Percentiles rank a stretch among this genome's conserved stretches.
These are phyloP conservation scores for Spergularia marina DNA, from an alignment of 148 eudicot genomes.

Conservation along the genomic window DNA sequence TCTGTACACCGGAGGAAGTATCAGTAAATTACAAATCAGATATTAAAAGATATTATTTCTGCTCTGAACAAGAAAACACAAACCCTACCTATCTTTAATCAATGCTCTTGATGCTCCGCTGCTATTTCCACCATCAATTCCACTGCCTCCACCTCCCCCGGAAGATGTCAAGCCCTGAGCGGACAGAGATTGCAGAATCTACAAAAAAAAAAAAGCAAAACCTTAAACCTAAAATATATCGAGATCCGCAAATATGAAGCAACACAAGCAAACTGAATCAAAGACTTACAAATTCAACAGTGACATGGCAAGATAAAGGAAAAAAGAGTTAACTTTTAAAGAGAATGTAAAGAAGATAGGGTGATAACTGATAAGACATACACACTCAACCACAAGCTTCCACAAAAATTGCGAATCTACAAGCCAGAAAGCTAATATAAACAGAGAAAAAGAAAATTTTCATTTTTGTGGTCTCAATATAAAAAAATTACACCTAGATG, in stretches of 20 bases:
- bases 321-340: not conserved
- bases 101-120: constrained; percentile 91
- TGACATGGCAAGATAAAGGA: not conserved
- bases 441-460: too few relatives aligned
- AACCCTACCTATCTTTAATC: constrained; percentile 73
- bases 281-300: not conserved
- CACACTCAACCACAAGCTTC: too few relatives aligned
- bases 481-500: too few relatives aligned
- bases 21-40: constrained; percentile 2
- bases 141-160: constrained; percentile 58
- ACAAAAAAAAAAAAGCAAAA: constrained; percentile 20
- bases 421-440: too few relatives aligned
- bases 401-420: too few relatives aligned
- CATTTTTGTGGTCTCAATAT: too few relatives aligned
- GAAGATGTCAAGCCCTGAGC: constrained; percentile 85
- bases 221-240: not conserved
- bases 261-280: not conserved
- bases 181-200: constrained; percentile 87
- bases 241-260: not conserved
- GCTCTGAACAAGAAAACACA: not conserved
- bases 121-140: constrained; percentile 79
- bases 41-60: not conserved
- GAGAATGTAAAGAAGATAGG: not conserved
- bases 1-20: constrained; percentile 34
- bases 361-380: not conserved